Percentiles rank a stretch among this genome's conserved stretches.
These are phyloP conservation scores for Amniculicola lignicola DNA, from an alignment of 495 filamentous ascomycete species.

Conservation along the genomic window DNA sequence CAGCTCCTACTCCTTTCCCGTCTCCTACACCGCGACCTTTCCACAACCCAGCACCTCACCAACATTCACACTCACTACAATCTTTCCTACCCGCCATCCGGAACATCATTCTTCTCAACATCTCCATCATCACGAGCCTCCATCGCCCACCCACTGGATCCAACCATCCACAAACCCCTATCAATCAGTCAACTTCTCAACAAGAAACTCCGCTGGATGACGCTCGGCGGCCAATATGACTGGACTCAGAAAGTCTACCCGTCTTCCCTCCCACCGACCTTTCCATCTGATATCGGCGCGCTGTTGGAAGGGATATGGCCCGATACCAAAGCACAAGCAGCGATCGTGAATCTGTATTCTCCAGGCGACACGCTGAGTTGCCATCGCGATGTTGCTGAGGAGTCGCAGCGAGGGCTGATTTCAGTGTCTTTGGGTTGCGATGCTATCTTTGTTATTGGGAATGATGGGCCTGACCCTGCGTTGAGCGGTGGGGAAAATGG, in stretches of 20 bases:
- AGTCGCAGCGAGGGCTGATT: constrained; percentile 67
- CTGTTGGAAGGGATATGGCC: constrained; percentile 67
- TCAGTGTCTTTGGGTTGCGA: constrained; percentile 88
- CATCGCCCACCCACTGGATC: constrained; percentile 59
- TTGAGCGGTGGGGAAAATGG: constrained; percentile 28
- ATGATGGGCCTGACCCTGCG: too few species aligned
- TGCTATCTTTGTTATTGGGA: constrained; percentile 70
- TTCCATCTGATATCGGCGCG: constrained; percentile 67
- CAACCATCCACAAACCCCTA: constrained; percentile 64
- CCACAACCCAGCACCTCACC: constrained; percentile 69
- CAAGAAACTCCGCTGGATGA: constrained; percentile 86
- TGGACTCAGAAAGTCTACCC: constrained; percentile 87
- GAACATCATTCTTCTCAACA: constrained; percentile 51
- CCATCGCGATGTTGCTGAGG: constrained; percentile 88
- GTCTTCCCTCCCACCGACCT: constrained; percentile 53
- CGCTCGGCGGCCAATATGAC: constrained; percentile 90
- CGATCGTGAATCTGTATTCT: constrained; percentile 87
- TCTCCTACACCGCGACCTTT: constrained; percentile 77
- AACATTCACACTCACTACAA: constrained; percentile 83
- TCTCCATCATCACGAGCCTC: constrained; percentile 27
- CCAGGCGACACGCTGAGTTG: constrained; percentile 83
- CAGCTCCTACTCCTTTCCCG: constrained; percentile 66
- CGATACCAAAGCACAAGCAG: constrained; percentile 65
- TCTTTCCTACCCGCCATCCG: constrained; percentile 59
- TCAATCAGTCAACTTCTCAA: constrained; percentile 62